Percentiles rank a stretch among this genome's conserved stretches.
These are phyloP conservation scores for Pochonia chlamydosporia DNA, from an alignment of 2,329 filamentous ascomycete species.

Conservation along the genomic window DNA sequence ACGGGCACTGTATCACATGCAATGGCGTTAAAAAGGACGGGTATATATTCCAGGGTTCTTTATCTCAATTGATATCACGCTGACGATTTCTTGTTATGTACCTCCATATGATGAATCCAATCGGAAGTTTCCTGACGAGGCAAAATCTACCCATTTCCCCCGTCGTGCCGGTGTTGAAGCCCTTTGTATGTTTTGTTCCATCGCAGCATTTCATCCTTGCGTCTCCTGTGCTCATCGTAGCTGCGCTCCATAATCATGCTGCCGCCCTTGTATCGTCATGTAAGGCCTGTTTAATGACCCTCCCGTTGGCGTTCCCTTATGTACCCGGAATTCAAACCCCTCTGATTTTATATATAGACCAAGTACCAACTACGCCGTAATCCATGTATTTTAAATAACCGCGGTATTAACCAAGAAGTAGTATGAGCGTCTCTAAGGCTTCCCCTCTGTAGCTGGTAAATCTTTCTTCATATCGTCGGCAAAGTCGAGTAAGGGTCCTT, in stretches of 20 bases:
- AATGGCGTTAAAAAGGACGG: conserved; percentile 19
- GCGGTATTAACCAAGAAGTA: not conserved
- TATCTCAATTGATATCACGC: conserved; percentile 5
- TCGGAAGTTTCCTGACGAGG: conserved; percentile 3
- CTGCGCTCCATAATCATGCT: not conserved
- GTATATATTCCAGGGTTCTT: conserved; percentile 13
- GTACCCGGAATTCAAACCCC: not conserved
- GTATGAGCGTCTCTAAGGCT: not conserved
- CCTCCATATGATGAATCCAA: conserved; percentile 7
- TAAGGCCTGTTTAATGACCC: not conserved
- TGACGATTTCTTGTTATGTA: conserved; percentile 8
- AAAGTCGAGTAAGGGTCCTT: conserved; percentile 52
- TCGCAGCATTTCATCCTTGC: not conserved
- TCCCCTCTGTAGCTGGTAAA: conserved; percentile 28
- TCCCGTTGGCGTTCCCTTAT: not conserved
- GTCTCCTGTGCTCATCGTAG: not conserved
- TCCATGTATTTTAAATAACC: conserved; percentile 1
- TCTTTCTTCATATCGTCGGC: conserved; percentile 46
- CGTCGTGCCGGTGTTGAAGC: conserved; percentile 9
- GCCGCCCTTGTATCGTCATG: not conserved
- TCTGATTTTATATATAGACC: not conserved
- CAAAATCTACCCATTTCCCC: not conserved
- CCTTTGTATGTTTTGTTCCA: not conserved
- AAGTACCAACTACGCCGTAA: conserved; percentile 6
- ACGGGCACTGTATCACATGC: not conserved